These are phyloP conservation scores for Starmerella roubikii DNA, from an alignment of 805 yeast species.

Conservation along the genomic window DNA sequence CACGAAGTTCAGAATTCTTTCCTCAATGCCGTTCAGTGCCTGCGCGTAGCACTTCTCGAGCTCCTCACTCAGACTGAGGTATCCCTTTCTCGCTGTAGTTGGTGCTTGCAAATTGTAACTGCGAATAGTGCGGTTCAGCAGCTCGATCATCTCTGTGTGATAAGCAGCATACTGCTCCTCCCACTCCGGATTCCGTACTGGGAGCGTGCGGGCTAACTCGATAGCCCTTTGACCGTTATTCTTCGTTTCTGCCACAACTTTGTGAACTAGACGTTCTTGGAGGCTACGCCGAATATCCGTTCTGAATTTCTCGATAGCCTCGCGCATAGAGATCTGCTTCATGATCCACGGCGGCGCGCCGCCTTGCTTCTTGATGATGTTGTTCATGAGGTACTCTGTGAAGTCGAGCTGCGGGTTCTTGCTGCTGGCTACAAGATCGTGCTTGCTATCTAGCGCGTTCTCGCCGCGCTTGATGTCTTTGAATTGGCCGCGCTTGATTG, in stretches of 20 bases:
- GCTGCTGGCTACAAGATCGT: constrained; percentile 18
- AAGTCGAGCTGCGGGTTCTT: constrained; percentile 44
- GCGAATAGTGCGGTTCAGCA: constrained; percentile 38
- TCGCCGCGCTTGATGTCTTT: constrained; percentile 50
- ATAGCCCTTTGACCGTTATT: constrained; percentile 2
- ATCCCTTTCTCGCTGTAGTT: constrained; percentile 42
- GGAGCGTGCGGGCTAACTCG: neutral
- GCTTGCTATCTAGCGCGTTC: constrained; percentile 31
- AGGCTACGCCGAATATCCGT: constrained; percentile 21
- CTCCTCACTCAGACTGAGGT: constrained; percentile 35
- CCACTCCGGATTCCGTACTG: constrained; percentile 27
- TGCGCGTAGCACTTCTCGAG: constrained; percentile 29
- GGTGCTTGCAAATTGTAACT: constrained; percentile 57
- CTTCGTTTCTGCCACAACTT: constrained; percentile 12
- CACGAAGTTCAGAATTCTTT: constrained; percentile 4
- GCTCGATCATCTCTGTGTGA: constrained; percentile 27
- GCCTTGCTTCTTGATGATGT: constrained; percentile 57
- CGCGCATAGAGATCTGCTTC: constrained; percentile 45
- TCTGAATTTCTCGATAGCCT: constrained; percentile 37
- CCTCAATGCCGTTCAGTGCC: constrained; percentile 22
- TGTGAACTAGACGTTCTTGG: constrained; percentile 22
- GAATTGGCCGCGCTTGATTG: constrained; percentile 58
- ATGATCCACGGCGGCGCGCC: constrained; percentile 87
- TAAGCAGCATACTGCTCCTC: constrained; percentile 24
- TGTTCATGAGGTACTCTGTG: constrained; percentile 67